Percentiles rank a stretch among this genome's conserved stretches.
Conservation (phyloP, 257 asterid genomes). For the Cruciata laevipes region DNA sequence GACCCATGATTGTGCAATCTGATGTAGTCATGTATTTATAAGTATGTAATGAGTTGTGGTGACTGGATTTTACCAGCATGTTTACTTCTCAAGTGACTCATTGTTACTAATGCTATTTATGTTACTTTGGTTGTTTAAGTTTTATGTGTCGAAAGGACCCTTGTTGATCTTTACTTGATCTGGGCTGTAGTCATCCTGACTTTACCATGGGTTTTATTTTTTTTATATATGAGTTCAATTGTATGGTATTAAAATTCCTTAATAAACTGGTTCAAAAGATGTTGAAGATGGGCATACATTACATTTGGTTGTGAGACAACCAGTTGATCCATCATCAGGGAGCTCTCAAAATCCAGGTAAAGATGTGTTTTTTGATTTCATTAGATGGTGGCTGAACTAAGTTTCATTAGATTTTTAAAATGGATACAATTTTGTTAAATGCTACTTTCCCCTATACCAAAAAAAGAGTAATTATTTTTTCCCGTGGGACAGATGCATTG, state of each 20-base stretch:
- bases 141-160: background rate
- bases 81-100: background rate
- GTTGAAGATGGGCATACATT: constrained; percentile 98
- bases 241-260: constrained; percentile 38
- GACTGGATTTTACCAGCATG: background rate
- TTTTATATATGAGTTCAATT: background rate
- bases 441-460: background rate
- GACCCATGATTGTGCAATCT: background rate
- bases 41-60: background rate
- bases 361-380: background rate
- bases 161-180: background rate
- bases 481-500: background rate
- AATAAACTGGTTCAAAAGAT: constrained; percentile 42
- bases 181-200: background rate
- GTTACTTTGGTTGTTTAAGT: background rate
- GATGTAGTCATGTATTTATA: background rate
- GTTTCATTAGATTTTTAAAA: background rate
- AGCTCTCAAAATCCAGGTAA: constrained; percentile 54
- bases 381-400: background rate
- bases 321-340: constrained; percentile 44
- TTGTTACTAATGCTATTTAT: background rate
- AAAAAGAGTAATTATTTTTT: too few species aligned
- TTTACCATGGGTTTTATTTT: background rate
- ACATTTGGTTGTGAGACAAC: constrained; percentile 90
- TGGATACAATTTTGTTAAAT: background rate